Conservation (phyloP, 1,139 yeast species). For the Nakaseomyces delphensis region DNA sequence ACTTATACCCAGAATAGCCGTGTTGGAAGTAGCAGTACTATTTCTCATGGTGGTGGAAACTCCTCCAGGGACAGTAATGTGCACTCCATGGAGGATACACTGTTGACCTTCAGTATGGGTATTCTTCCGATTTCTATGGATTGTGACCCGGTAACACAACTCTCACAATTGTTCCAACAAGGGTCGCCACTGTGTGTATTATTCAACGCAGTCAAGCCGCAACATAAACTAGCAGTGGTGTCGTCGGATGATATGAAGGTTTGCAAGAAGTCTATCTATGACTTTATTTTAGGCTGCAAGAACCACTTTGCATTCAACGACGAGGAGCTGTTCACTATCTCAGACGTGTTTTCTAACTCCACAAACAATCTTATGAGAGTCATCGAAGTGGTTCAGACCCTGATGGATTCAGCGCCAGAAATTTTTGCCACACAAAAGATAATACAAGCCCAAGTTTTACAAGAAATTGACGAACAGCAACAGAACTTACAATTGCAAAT, state of each 20-base stretch:
- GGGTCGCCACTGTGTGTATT: slow-evolving; percentile 88
- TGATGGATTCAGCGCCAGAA: slow-evolving; percentile 45
- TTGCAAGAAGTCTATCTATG: slow-evolving; percentile 85
- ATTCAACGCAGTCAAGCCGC: slow-evolving; percentile 49
- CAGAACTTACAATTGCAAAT: slow-evolving; percentile 5
- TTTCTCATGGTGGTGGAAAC: not conserved
- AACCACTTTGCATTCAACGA: slow-evolving; percentile 66
- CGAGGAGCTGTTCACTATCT: slow-evolving; percentile 79
- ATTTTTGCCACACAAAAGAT: slow-evolving; percentile 29
- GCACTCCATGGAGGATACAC: slow-evolving; percentile 28
- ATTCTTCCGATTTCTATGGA: slow-evolving; percentile 62
- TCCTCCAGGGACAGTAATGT: slow-evolving; percentile 19
- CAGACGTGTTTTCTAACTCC: slow-evolving; percentile 78
- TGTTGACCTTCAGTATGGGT: slow-evolving; percentile 62
- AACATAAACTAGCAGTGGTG: slow-evolving; percentile 41
- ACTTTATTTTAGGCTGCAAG: slow-evolving; percentile 82
- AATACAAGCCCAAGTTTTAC: slow-evolving; percentile 15
- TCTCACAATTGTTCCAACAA: slow-evolving; percentile 82
- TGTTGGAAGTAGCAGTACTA: slow-evolving; percentile 1
- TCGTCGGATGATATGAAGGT: slow-evolving; percentile 72
- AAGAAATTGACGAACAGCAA: slow-evolving; percentile 13
- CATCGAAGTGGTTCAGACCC: slow-evolving; percentile 56
- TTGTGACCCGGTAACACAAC: slow-evolving; percentile 87
- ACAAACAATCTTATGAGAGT: slow-evolving; percentile 72
- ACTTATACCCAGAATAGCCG: slow-evolving; percentile 19